Evolutionary conservation across 768 basidiomycete species (phyloP), one percentile per base, ranked within the genome.

Genomic region (Butyriboletus loyo): DNA sequence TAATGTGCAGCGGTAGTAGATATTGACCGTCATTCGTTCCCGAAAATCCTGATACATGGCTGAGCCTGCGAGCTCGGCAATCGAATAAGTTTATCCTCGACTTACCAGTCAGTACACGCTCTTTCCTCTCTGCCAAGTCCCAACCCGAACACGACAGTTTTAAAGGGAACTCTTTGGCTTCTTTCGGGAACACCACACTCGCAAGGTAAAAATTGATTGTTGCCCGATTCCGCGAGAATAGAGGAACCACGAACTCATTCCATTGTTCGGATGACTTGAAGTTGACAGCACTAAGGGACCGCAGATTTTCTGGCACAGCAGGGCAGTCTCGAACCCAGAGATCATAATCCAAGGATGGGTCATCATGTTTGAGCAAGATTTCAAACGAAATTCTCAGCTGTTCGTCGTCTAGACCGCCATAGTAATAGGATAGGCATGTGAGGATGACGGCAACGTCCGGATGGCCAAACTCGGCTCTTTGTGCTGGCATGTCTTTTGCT

Each of bases 1-100:
- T 45, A 11, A 75, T 72, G 3, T 72, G 63, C 0, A 65, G 53
- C 0, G 75, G 75, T 11, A 76, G 48, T 11, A 66, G 57, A 47
- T 81, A 77, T 22, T 61, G 69, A 1, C 64, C 64, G 34, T 74
- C 73, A 19, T 74, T 74, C 1, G 73, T 74, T 1, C 75, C 73
- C 24, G 74, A 75, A 51, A 74, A 74, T 8, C 73, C 72, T 54
- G 50, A 7, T 32, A 25, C 5, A 25, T 1, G 3, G 21, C 38
- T 44, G 17, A 61, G 42, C 6, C n/a, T 37, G 8, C 32, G 1
- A 35, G 17, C 15, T 11, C 11, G 10, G 24, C 2, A 2, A 4
- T 34, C 8, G 0, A 2, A 3, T 5, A 21, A 4, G 3, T 1
- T 21, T 5, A 43, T 59, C 14, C 6, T 21, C 17, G 48, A 21